Evolutionary conservation across 108 stramenopile species (phyloP).

Genomic region (Skeletonema potamos): DNA sequence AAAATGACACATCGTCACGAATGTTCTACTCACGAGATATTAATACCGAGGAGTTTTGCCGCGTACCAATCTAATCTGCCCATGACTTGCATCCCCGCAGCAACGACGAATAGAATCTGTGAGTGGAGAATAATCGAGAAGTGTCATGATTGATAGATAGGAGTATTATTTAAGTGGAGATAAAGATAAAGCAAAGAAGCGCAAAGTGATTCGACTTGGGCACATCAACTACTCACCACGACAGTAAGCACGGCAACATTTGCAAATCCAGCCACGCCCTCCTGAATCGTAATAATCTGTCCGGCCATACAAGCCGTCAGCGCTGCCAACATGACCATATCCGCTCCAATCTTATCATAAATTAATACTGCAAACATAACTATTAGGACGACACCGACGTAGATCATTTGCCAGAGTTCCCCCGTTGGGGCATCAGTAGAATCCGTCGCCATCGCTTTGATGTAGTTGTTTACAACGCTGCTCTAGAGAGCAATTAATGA

Average conservation of each 20-base stretch:
- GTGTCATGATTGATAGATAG: too few relatives aligned
- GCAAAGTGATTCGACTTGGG: too few relatives aligned
- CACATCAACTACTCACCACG: conserved; percentile 50
- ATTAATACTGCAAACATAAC: conserved; percentile 67
- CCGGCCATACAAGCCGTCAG: conserved; percentile 75
- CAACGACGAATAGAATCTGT: conserved; percentile 75
- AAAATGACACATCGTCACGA: conserved; percentile 50
- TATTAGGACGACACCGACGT: conserved; percentile 57
- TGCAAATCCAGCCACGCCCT: conserved; percentile 81
- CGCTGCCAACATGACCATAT: conserved; percentile 69
- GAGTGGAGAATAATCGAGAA: background rate
- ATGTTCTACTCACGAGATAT: conserved; percentile 31
- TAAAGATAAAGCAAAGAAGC: too few relatives aligned
- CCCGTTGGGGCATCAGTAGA: too few relatives aligned
- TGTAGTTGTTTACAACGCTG: too few relatives aligned
- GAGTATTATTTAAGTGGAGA: too few relatives aligned
- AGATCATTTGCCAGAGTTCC: conserved; percentile 62
- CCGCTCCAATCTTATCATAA: conserved; percentile 67
- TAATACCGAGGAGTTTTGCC: conserved; percentile 74
- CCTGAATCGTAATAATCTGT: conserved; percentile 60
- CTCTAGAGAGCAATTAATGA: too few relatives aligned
- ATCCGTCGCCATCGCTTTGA: too few relatives aligned
- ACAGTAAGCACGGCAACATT: conserved; percentile 85
- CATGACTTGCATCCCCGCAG: conserved; percentile 75
- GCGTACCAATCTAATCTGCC: conserved; percentile 91